These are phyloP conservation scores for Penicillium sp. DNA, from an alignment of 2,329 filamentous ascomycete species.

Conservation along the genomic window DNA sequence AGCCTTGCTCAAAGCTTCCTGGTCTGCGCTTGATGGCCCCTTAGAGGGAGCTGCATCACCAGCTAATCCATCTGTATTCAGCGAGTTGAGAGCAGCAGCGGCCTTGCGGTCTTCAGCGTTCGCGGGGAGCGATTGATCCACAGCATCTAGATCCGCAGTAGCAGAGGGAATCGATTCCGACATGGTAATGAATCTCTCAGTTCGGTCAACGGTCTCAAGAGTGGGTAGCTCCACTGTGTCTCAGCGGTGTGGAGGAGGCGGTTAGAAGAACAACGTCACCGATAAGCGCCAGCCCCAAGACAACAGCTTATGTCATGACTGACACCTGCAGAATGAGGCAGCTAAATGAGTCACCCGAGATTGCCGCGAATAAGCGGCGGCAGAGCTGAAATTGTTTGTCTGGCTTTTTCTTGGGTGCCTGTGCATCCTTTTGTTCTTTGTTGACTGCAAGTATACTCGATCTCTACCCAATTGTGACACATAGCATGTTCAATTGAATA, in stretches of 20 bases:
- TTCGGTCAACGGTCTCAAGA: conserved; percentile 3
- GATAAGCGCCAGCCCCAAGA: conserved; percentile 18
- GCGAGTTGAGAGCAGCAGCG: conserved; percentile 56
- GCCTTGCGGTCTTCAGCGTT: conserved; percentile 59
- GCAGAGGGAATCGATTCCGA: conserved; percentile 53
- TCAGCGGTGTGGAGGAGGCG: conserved; percentile 4
- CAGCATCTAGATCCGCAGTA: conserved; percentile 42
- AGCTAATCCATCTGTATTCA: conserved; percentile 50
- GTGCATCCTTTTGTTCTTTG: conserved; percentile 17
- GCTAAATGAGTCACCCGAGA: conserved; percentile 27
- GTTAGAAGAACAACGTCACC: conserved; percentile 17
- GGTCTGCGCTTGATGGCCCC: conserved; percentile 47
- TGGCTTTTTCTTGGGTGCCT: conserved; percentile 8
- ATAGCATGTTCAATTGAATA: neutral
- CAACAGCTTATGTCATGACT: conserved; percentile 12
- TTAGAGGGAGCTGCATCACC: conserved; percentile 41
- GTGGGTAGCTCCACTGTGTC: neutral
- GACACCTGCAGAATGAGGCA: conserved; percentile 16
- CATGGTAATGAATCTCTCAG: conserved; percentile 37
- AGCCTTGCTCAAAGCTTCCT: conserved; percentile 57
- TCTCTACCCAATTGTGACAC: neutral
- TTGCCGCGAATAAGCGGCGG: conserved; percentile 30
- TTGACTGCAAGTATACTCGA: conserved; percentile 1
- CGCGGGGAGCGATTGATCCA: conserved; percentile 44
- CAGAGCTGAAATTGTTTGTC: conserved; percentile 14